A percentile compares a stretch with the other conserved stretches of the same genome.
Conservation (phyloP, 768 basidiomycete species). For the Boletellus ananas region DNA sequence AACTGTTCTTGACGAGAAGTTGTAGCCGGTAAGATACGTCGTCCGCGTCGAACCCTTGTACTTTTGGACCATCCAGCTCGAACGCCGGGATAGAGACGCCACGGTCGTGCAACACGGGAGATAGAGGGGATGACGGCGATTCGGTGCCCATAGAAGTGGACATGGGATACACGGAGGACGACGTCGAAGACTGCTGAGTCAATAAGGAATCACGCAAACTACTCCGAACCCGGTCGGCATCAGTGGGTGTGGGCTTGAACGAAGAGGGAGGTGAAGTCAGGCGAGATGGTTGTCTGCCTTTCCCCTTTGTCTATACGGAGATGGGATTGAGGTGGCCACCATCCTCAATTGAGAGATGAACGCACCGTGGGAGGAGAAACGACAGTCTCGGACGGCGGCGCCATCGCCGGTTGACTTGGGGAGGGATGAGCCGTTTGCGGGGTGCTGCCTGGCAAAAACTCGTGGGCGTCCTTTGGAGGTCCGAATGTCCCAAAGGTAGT, state of each 20-base stretch:
- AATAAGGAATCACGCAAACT: conserved; percentile 52
- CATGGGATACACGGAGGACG: conserved; percentile 75
- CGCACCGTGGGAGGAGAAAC: conserved; percentile 19
- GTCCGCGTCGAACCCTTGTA: conserved; percentile 58
- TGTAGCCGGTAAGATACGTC: conserved; percentile 84
- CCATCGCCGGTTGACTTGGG: conserved; percentile 11
- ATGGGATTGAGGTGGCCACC: conserved; percentile 13
- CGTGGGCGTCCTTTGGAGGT: conserved; percentile 16
- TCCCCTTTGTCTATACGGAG: conserved; percentile 30
- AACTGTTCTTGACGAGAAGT: conserved; percentile 81
- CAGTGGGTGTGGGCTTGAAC: conserved; percentile 26
- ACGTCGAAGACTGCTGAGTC: conserved; percentile 62
- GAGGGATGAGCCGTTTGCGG: background rate
- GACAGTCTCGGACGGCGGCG: conserved; percentile 10
- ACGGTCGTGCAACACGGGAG: conserved; percentile 42
- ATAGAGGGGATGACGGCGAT: conserved; percentile 61
- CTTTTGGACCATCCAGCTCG: conserved; percentile 46
- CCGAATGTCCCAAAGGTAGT: conserved; percentile 24
- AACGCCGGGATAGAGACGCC: conserved; percentile 46
- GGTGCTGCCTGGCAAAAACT: conserved; percentile 1
- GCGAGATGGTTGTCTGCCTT: conserved; percentile 34
- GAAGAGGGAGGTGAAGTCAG: conserved; percentile 34
- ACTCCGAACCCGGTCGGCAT: conserved; percentile 44
- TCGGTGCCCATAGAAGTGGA: conserved; percentile 67
- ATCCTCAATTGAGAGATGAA: conserved; percentile 13